Conservation (phyloP, 352 stramenopile genomes). For the Phytophthora pisi region DNA sequence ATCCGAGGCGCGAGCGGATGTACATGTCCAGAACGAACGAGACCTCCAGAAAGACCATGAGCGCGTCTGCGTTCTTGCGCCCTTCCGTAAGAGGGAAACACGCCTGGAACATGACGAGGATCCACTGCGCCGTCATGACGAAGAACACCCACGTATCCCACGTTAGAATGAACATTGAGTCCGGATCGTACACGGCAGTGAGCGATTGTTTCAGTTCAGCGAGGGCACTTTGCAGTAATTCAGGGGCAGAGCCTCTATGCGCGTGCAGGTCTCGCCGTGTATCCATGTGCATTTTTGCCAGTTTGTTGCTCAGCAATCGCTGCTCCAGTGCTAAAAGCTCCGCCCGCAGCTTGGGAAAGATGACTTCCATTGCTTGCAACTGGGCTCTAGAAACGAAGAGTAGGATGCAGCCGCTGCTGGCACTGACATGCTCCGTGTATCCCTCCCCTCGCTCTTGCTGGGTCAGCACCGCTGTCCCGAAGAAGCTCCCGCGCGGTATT, state of each 20-base stretch:
- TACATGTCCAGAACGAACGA: constrained; percentile 60
- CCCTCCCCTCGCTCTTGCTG: constrained; percentile 47
- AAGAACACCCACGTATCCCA: constrained; percentile 68
- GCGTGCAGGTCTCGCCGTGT: background rate
- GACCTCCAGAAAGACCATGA: constrained; percentile 43
- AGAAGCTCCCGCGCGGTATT: constrained; percentile 46
- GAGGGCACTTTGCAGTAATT: constrained; percentile 1
- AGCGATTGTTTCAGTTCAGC: background rate
- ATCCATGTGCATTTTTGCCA: constrained; percentile 26
- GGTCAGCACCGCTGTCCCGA: constrained; percentile 47
- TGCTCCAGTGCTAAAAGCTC: constrained; percentile 49
- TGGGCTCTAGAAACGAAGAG: constrained; percentile 55
- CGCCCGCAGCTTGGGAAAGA: constrained; percentile 50
- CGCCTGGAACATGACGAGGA: constrained; percentile 51
- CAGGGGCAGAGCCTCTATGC: constrained; percentile 3
- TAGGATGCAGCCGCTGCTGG: constrained; percentile 54
- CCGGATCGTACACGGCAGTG: constrained; percentile 36
- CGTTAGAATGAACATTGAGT: constrained; percentile 44
- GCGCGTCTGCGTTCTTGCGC: constrained; percentile 10
- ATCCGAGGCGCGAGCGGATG: constrained; percentile 54
- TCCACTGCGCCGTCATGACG: constrained; percentile 54
- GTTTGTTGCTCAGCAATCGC: constrained; percentile 48
- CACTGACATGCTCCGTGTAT: constrained; percentile 54
- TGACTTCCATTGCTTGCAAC: constrained; percentile 46
- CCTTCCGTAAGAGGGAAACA: constrained; percentile 33